Percentiles rank a stretch among this genome's conserved stretches.
These are phyloP conservation scores for Eucalyptus marginata DNA, from an alignment of 345 rosid genomes.

Conservation along the genomic window DNA sequence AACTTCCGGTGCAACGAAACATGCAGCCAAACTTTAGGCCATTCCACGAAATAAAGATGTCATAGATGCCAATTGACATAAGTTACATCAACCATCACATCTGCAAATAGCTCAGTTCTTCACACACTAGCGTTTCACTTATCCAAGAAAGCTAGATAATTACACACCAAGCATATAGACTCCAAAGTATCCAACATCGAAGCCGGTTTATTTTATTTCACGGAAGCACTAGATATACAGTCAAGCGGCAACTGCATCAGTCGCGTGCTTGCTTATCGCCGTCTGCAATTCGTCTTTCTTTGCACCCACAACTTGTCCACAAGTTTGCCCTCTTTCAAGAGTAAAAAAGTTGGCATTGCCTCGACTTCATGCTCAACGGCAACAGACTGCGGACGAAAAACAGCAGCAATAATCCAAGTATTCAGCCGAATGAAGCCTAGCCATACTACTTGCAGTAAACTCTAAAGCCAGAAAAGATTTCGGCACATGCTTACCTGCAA, in stretches of 20 bases:
- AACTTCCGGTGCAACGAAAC: neutral
- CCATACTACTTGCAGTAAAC: neutral
- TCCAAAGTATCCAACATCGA: neutral
- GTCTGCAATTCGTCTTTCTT: neutral
- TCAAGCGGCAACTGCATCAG: neutral
- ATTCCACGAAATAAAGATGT: neutral
- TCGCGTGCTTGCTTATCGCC: neutral
- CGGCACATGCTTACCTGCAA: neutral
- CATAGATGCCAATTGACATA: neutral
- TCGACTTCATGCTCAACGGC: neutral
- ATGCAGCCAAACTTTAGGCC: neutral
- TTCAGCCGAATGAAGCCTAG: neutral
- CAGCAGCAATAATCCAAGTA: neutral
- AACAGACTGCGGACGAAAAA: neutral
- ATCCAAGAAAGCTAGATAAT: neutral
- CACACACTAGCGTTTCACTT: neutral
- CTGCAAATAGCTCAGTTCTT: neutral
- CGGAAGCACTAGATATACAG: neutral
- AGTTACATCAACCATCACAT: neutral
- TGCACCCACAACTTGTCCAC: neutral
- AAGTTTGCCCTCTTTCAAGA: neutral
- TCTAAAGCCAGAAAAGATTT: neutral
- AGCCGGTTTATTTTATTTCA: neutral
- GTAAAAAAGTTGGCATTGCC: neutral
- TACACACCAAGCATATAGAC: neutral